A percentile compares a stretch with the other conserved stretches of the same genome.
Conservation (phyloP, 331 rosid genomes). For the Saraca asoca region DNA sequence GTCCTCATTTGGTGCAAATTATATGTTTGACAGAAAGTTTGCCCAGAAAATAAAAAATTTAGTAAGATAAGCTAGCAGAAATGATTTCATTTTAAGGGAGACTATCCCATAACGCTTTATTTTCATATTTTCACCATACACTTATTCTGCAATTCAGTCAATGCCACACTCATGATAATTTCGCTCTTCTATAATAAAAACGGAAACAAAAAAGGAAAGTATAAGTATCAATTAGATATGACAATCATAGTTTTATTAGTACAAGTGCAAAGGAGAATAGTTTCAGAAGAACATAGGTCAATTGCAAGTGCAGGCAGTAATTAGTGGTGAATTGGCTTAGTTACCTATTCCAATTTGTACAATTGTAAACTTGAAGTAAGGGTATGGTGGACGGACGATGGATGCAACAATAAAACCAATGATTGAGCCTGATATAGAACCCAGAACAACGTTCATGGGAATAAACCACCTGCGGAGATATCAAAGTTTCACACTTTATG, state of each 20-base stretch:
- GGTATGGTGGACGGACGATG: conserved; percentile 80
- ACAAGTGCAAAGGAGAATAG: not conserved
- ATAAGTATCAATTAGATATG: not conserved
- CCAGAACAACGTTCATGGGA: conserved; percentile 78
- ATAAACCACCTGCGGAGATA: conserved; percentile 88
- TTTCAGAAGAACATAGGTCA: not conserved
- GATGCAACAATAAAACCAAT: conserved; percentile 78
- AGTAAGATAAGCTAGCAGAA: not conserved
- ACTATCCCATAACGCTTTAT: not conserved
- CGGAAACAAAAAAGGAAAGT: not conserved
- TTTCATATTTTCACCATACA: too few species aligned
- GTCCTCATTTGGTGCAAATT: not conserved
- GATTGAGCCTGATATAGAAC: conserved; percentile 67
- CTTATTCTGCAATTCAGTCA: too few species aligned
- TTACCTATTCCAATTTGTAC: conserved; percentile 90
- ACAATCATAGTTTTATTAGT: not conserved
- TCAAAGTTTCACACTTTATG: not conserved
- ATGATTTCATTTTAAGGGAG: not conserved
- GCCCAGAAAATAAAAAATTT: not conserved
- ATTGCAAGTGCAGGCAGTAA: not conserved
- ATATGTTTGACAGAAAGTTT: too few species aligned
- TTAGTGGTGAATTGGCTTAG: conserved; percentile 18
- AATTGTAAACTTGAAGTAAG: conserved; percentile 88
- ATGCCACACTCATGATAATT: too few species aligned
- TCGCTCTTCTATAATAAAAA: too few species aligned